Evolutionary conservation across 768 basidiomycete genomes (phyloP).

Genomic region (Leccinum fibrillosum): DNA sequence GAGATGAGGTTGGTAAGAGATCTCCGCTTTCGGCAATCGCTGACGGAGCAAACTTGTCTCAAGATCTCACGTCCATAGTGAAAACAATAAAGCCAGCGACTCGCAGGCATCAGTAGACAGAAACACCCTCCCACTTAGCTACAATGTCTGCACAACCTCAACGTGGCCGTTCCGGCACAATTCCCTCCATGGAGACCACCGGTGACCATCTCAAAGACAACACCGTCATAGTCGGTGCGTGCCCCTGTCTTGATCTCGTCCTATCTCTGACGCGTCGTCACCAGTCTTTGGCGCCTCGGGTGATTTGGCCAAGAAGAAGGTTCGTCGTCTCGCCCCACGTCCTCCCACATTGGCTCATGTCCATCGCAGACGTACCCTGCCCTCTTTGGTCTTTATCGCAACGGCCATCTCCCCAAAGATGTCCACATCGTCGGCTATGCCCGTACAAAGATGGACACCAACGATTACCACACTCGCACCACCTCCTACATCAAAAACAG

Average conservation of each 20-base stretch:
- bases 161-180: slow-evolving; percentile 71
- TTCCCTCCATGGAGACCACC: slow-evolving; percentile 83
- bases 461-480: slow-evolving; percentile 81
- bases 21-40: slow-evolving; percentile 11
- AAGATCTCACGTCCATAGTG: slow-evolving; percentile 20
- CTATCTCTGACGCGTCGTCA: slow-evolving; percentile 6
- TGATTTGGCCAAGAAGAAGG: slow-evolving; percentile 99
- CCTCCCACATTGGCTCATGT: slow-evolving; percentile 32
- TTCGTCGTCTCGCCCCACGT: slow-evolving; percentile 21
- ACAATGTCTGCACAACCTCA: slow-evolving; percentile 34
- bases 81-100: slow-evolving; percentile 16
- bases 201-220: slow-evolving; percentile 79
- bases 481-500: slow-evolving; percentile 83
- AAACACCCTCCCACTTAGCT: background rate
- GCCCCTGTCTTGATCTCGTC: slow-evolving; percentile 15
- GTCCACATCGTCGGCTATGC: slow-evolving; percentile 95
- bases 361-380: slow-evolving; percentile 84
- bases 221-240: slow-evolving; percentile 82
- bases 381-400: slow-evolving; percentile 83
- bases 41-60: slow-evolving; percentile 10
- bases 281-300: slow-evolving; percentile 93
- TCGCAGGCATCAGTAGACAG: background rate
- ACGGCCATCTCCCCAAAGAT: slow-evolving; percentile 76
- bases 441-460: slow-evolving; percentile 87
- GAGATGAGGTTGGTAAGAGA: background rate